Evolutionary conservation across 2,329 filamentous ascomycete species (phyloP), one percentile per base, ranked within the genome.

Genomic region (Neonectria faginata): DNA sequence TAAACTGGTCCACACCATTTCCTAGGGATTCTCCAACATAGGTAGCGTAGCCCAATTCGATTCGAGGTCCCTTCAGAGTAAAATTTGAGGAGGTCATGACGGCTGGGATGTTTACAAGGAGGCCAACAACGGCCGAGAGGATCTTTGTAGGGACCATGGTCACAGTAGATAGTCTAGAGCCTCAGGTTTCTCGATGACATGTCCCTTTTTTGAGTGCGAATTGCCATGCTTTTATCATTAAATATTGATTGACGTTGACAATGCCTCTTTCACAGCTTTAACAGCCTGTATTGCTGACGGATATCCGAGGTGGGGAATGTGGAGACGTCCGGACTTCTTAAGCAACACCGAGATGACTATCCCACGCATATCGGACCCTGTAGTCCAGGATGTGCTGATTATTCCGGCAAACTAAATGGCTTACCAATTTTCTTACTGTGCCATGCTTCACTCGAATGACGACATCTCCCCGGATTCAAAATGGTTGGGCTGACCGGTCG

Each of bases 71-170:
- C 20, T 58, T 51, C 18, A 50, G n/a, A 9, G 29, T 39, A n/a
- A 31, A 41, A 11, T 41, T 58, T n/a, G 55, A 58, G 5, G 6
- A 2, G 29, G 55, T 29, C 55, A 48, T 33, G 22, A 39, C 42
- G 3, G 44, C 22, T 41, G 42, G 44, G 11, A 51, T 20, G 16
- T 18, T 22, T 47, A 29, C 44, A 25, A 58, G 44, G 27, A 58
- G 55, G 31, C 55, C 42, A 22, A 45, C 44, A 58, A 58, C 12
- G 55, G 55, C 55, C 44, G 27, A 25, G 18, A 58, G 2, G 44
- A 44, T 39, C 11, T 47, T 58, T 50, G 44, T 58, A 36, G 31
- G 42, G 16, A 58, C 20, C 55, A 58, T 58, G 55, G 20, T 58
- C 12, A 16, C 16, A 18, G 31, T n/a, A 57, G 42, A 39, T 48